These are phyloP conservation scores for Solanum sparsipilum DNA, from an alignment of 257 asterid genomes.

Conservation along the genomic window DNA sequence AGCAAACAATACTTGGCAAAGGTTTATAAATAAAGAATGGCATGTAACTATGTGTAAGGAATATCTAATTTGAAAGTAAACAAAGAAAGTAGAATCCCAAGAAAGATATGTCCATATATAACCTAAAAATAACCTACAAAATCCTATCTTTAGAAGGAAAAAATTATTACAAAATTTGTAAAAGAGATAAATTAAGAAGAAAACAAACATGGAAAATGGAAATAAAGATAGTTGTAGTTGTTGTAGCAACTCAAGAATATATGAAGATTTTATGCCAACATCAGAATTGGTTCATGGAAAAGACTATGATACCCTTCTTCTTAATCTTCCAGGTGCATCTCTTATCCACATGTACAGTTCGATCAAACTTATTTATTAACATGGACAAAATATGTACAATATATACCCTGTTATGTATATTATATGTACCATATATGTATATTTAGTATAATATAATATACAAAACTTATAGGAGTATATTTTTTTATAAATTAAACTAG, in stretches of 20 bases:
- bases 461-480: no score
- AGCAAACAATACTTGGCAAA: background rate
- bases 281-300: conserved; percentile 34
- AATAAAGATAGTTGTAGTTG: conserved; percentile 7
- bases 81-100: background rate
- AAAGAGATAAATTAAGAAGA: background rate
- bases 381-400: no score
- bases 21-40: background rate
- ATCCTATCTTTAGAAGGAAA: background rate
- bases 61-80: background rate
- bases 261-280: conserved; percentile 38
- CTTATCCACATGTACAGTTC: background rate
- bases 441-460: no score
- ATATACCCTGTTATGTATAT: background rate
- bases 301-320: conserved; percentile 45
- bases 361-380: background rate
- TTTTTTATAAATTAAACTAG: no score
- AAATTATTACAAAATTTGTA: background rate
- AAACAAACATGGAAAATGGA: conserved; percentile 13
- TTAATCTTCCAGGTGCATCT: conserved; percentile 44
- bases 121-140: background rate
- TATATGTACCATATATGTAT: no score
- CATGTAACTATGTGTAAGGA: background rate
- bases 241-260: background rate
- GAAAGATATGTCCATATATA: background rate